phyloP scores from a whole-genome alignment of 1,139 yeast species.

The Yamadazyma dushanensis region DNA sequence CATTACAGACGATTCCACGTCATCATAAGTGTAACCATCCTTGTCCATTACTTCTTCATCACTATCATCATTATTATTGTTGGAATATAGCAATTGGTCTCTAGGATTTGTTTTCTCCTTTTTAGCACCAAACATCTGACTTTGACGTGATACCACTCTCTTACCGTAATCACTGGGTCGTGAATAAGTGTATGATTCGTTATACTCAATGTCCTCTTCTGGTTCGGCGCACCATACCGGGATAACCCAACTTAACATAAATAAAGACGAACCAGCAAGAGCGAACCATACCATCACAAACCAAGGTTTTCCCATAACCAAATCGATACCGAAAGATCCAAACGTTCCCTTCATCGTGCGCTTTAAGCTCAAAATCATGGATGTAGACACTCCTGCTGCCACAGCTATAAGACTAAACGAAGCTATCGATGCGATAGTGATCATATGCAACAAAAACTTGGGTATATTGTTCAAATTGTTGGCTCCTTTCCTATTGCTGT shows the following conservation, averaged over 20 bases:
- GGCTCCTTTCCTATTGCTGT: conserved; percentile 31
- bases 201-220: conserved; percentile 24
- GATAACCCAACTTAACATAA: conserved; percentile 34
- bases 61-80: conserved; percentile 3
- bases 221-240: conserved; percentile 51
- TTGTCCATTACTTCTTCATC: conserved; percentile 7
- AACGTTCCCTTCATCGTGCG: conserved; percentile 31
- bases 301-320: conserved; percentile 43
- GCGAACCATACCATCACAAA: conserved; percentile 42
- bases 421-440: conserved; percentile 34
- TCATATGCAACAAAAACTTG: conserved; percentile 27
- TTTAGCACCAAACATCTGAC: conserved; percentile 1
- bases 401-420: conserved; percentile 31
- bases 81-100: conserved; percentile 14
- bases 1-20: neutral
- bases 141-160: conserved; percentile 4
- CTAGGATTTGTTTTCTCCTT: conserved; percentile 8
- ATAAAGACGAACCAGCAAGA: conserved; percentile 24
- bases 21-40: conserved; percentile 5
- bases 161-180: conserved; percentile 16
- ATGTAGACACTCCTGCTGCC: conserved; percentile 28
- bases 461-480: conserved; percentile 33
- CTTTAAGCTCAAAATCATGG: conserved; percentile 24
- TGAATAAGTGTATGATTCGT: conserved; percentile 14
- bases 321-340: conserved; percentile 44